These are phyloP conservation scores for Suhomyces xylopsoci DNA, from an alignment of 805 yeast genomes.

Conservation along the genomic window DNA sequence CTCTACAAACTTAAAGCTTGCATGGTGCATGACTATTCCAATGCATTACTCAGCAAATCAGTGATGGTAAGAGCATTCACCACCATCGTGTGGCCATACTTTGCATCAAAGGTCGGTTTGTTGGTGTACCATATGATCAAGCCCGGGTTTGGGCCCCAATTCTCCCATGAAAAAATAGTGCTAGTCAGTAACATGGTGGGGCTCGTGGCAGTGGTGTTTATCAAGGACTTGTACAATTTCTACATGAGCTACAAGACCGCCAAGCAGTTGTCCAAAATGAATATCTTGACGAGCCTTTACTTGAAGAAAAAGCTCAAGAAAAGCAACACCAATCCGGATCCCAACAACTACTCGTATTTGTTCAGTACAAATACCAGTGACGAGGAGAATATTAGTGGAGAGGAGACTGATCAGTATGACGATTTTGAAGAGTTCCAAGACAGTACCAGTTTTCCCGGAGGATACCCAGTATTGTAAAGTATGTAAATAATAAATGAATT, in stretches of 20 bases:
- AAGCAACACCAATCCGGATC: neutral
- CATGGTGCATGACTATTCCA: conserved; percentile 32
- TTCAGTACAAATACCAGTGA: neutral
- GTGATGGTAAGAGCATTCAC: conserved; percentile 26
- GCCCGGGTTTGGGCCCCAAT: neutral
- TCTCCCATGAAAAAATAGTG: conserved; percentile 14
- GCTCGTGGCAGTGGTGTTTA: conserved; percentile 29
- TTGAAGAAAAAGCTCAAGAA: conserved; percentile 1
- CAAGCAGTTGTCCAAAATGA: conserved; percentile 25
- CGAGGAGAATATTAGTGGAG: conserved; percentile 5
- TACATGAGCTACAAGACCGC: conserved; percentile 28
- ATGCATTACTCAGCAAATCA: conserved; percentile 20
- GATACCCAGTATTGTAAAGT: neutral
- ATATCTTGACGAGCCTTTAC: conserved; percentile 14
- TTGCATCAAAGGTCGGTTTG: conserved; percentile 32
- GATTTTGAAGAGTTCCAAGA: neutral
- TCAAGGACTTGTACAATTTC: conserved; percentile 32
- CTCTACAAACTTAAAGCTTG: conserved; percentile 31
- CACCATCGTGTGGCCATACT: conserved; percentile 40
- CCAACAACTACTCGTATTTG: neutral
- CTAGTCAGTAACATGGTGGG: conserved; percentile 33
- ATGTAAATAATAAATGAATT: neutral
- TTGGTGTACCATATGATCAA: conserved; percentile 14
- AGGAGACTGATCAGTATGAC: conserved; percentile 3
- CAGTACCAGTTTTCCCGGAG: neutral